Base-by-base conservation (phyloP, 1,284 basidiomycete genomes). In the Boletus semigastroideus region DNA sequence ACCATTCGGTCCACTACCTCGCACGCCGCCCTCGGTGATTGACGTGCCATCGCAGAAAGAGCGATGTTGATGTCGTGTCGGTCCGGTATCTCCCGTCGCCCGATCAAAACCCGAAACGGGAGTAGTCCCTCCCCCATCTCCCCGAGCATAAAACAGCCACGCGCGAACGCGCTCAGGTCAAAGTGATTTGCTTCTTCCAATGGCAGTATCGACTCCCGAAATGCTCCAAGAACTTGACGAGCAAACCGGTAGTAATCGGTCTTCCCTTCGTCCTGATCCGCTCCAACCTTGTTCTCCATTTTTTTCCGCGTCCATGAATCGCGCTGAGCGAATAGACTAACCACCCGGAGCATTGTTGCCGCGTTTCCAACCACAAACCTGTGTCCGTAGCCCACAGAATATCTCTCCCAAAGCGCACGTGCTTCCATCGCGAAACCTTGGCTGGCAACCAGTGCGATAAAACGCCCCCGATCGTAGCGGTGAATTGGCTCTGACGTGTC, bases 41-140 rank as follows among this genome's bases (percentile, higher is more conserved):
- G 66, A 57, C 74, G 70, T 22, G 84, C 79, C 52, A 87, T 67
- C 14, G 76, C 78, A 4, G 72, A 72, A 46, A 89, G 71, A 42
- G 75, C 77, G 46, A 89, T 78, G 60, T 86, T 86, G 48, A 85
- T 69, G 61, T 89, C 86, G 58, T 79, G 70, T 42, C 76, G 55
- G 63, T 88, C 84, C 14, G 84, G 83, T 48, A 78, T 61, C 60
- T 83, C 77, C 49, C 65, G 69, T 39, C 82, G 78, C 19, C 64
- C 56, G 38, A 80, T 61, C 40, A 86, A 61, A 43, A 75, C 54
- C 50, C 70, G 69, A 59, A 88, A 72, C n/a, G 73, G 64, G 13
- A 65, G 56, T 52, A 84, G 73, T 2, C 81, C 83, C 38, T 76
- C 70, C 37, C 60, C 46, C 56, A 76, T 65, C 45, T 74, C 63